These are phyloP conservation scores for Platanthera zijinensis DNA, from an alignment of 106 monocot species.

Conservation along the genomic window DNA sequence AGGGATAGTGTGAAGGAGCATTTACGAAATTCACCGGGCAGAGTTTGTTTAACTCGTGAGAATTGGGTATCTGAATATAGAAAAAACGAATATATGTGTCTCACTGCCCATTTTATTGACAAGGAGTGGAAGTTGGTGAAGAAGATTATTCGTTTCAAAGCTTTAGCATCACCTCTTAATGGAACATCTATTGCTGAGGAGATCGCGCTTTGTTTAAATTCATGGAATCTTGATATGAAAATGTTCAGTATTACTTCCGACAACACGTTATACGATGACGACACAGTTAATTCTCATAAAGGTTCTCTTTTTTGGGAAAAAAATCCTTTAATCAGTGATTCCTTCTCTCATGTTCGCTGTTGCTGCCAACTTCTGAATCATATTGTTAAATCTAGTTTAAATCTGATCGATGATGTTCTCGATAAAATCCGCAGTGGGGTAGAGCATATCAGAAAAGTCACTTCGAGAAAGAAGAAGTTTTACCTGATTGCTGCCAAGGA, in stretches of 20 bases:
- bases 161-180: constrained; percentile 1
- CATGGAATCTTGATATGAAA: constrained; percentile 6
- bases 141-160: constrained; percentile 6
- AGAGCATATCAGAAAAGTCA: neutral
- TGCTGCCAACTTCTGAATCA: constrained; percentile 11
- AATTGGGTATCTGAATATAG: constrained; percentile 6
- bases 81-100: constrained; percentile 1
- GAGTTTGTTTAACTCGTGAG: constrained; percentile 7
- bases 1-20: constrained; percentile 2
- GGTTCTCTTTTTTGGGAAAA: neutral
- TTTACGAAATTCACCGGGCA: constrained; percentile 1
- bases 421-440: constrained; percentile 9
- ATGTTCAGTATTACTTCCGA: constrained; percentile 6
- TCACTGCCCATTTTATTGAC: constrained; percentile 8
- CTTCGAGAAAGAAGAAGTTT: constrained; percentile 11
- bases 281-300: neutral
- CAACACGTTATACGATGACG: constrained; percentile 1
- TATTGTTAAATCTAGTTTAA: constrained; percentile 11
- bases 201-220: constrained; percentile 2
- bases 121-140: constrained; percentile 3
- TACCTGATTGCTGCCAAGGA: constrained; percentile 11
- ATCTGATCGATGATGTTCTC: constrained; percentile 7
- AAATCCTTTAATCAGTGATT: neutral
- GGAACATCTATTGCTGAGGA: constrained; percentile 4
- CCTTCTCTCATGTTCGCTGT: constrained; percentile 15